Evolutionary conservation across 2,329 filamentous ascomycete species (phyloP), one percentile per base, ranked within the genome.

Genomic region (Fusarium scirpi): DNA sequence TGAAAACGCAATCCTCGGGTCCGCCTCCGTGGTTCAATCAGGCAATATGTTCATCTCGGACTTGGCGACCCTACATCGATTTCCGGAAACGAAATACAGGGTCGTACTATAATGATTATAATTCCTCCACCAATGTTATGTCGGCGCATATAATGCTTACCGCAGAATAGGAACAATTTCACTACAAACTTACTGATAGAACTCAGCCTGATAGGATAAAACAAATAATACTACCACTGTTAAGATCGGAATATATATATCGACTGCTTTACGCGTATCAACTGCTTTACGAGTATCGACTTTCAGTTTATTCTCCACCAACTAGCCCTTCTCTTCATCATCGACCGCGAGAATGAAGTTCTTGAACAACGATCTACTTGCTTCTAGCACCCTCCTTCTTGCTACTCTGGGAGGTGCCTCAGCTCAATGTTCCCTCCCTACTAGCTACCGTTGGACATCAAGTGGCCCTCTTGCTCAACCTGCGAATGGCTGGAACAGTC

Each of bases 401-500:
- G 47, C 47, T 1, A 18, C 47, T 9, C 13, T 51, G 6, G 47
- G 47, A 8, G 47, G 24, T 38, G 47, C 18, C 22, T 51, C 27
- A 20, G 58, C 58, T 29, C 58, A 60, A 30, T 62, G 65, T 30
- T 65, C 43, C 22, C 66, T 69, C 32, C 66, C 66, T 2, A 57
- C 66, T 5, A 63, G 27, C 20, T 69, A 69, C 54, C 58, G 27
- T 2, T 69, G 66, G 66, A 62, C 51, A 22, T 69, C 66, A 4
- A 57, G 40, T 5, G 58, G 41, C 20, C 48, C 34, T 12, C 27
- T 69, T 25, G 66, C 66, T 8, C 30, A 44, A 3, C 66, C 66
- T 11, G 54, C 59, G 11, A 49, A 52, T 4, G 58, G 58, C 12
- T 66, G 58, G 66, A 46, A 43, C 11, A 51, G 54, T 6, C 66